Percentiles rank a stretch among this genome's conserved stretches.
Conservation (phyloP, 108 stramenopile genomes). For the Cyclostephanos tholiformis region DNA sequence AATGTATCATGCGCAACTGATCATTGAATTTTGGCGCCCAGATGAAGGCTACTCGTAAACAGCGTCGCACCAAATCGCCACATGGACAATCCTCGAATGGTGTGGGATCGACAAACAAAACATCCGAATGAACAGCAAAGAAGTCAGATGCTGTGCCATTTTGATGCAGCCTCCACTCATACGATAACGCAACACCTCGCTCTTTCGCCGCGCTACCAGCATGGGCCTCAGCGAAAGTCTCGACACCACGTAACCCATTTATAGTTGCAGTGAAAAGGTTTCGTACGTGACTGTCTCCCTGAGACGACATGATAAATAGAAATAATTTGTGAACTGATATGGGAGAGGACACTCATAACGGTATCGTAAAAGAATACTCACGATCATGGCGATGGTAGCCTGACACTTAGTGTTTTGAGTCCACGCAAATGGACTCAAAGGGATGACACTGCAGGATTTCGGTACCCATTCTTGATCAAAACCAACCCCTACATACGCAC, state of each 20-base stretch:
- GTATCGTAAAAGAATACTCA: background rate
- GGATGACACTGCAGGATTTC: constrained; percentile 23
- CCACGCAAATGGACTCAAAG: constrained; percentile 40
- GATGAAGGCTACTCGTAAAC: constrained; percentile 32
- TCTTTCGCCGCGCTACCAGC: constrained; percentile 12
- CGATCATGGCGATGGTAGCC: constrained; percentile 33
- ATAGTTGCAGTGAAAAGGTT: constrained; percentile 46
- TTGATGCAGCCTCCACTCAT: constrained; percentile 26
- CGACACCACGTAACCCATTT: constrained; percentile 31
- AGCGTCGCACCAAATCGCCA: constrained; percentile 16
- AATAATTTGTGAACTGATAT: too few relatives aligned
- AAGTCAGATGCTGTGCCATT: constrained; percentile 32
- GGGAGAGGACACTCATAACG: too few relatives aligned
- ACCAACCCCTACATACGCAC: background rate
- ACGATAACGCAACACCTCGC: constrained; percentile 21
- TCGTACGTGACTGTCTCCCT: constrained; percentile 39
- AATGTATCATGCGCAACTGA: constrained; percentile 14
- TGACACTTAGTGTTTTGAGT: constrained; percentile 25
- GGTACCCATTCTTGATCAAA: constrained; percentile 26
- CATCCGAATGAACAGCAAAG: constrained; percentile 6
- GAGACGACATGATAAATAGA: too few relatives aligned
- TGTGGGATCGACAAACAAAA: background rate
- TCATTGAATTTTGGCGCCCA: constrained; percentile 41
- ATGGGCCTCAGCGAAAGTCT: constrained; percentile 35
- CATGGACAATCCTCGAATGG: constrained; percentile 26